Base-by-base conservation (phyloP, 305 asterid genomes). In the Ilex paraguariensis region DNA sequence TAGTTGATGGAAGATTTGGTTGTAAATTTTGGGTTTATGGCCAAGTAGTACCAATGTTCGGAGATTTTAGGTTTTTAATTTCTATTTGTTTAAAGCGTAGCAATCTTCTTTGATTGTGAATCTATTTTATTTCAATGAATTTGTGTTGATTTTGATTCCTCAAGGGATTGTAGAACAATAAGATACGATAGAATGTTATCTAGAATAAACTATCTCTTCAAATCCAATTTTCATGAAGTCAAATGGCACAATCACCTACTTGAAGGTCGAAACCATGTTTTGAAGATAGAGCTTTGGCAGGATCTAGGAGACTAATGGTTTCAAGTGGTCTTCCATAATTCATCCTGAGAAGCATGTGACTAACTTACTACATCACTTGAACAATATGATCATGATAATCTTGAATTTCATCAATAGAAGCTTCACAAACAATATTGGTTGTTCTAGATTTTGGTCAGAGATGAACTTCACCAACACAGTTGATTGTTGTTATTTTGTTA, bases 231-330 rank as follows among this genome's bases (percentile, higher is more conserved):
- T 48, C 13, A 48, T 48, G 53, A 48, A 3, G 9, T 4, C 53
- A 2, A 14, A 48, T 48, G 53, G 10, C 15, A 48, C 4, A 14
- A 4, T 10, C 9, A 11, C 53, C 13, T 14, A 88, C 98, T 95
- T 87, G 96, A 52, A 91, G 87, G 78, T 91, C 98, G 79, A 91
- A 91, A 59, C 71, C 81, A 72, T 88, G 84, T 31, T 82, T 65
- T 6, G 79, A 66, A 62, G 96, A 82, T 15, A 88, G 86, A 50
- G 83, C 65, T 59, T 73, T 71, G 50, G 85, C 85, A 48, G 78
- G 80, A 56, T 79, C 84, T 0, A 86, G 82, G 53, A 91, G 71
- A 53, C 71, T 16, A 66, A 82, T 21, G 32, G 77, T 51, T 60
- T 70, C 84, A 65, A 88, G 84, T 46, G 85, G 54, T 71, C 61